Evolutionary conservation across 805 yeast genomes (phyloP), one percentile per base, ranked within the genome.

Genomic region (Candida xyloterini): DNA sequence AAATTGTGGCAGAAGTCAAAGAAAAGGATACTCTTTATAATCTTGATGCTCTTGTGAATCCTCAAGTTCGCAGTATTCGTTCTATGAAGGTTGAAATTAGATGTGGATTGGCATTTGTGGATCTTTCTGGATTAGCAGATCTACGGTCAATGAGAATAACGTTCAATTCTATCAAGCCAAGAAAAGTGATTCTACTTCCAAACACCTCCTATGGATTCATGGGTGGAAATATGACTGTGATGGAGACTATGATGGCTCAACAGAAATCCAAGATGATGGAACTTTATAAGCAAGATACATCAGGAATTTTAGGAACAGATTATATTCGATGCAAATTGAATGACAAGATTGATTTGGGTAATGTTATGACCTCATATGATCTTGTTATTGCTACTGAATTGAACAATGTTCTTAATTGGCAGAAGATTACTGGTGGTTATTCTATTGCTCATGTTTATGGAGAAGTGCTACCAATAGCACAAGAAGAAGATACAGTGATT

Each of bases 371-470:
- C 14, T 67, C 67, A 29, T 69, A 79, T 42, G 87, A 83, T 50
- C 73, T 91, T 25, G 66, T 80, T 33, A 61, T 91, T 16, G 90
- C 86, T 46, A 83, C 82, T 11, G 68, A 69, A 3, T 63, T 91
- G 24, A 75, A 76, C 9, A 65, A 70, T n/a, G 59, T 67, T 18
- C 66, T 91, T 38, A 72, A 74, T 38, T 91, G 99, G 99, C 96
- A 90, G 57, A 74, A 73, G 37, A 76, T 90, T 42, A 79, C 83
- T 24, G 91, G 90, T 27, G 88, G 87, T 10, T 84, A 80, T 57
- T 73, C 84, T 13, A 80, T 91, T 22, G 88, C 97, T 0, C 90
- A 87, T 52, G 82, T 91, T 7, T 67, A 73, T 30, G 98, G 97
- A 28, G 77, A 74, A 46, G 65, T 84, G 18, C 38, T 39, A 10